phyloP scores from a whole-genome alignment of 352 stramenopile species.

The Globisporangium yorkense region DNA sequence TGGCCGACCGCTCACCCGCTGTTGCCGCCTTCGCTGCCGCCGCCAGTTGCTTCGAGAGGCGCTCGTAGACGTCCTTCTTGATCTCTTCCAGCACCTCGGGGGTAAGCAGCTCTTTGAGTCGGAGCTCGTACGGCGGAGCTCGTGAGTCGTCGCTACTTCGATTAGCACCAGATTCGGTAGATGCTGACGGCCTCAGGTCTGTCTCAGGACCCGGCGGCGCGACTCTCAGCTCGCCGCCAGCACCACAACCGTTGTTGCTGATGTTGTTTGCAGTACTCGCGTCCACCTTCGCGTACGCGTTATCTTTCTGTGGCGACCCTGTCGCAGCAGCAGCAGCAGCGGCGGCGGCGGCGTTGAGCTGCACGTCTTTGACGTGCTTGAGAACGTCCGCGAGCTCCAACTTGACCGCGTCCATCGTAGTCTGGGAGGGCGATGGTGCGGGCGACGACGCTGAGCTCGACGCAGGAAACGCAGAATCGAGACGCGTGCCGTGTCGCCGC shows the following conservation, averaged over 20 bases:
- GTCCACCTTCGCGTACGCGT: neutral
- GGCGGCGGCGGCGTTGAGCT: neutral
- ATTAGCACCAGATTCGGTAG: neutral
- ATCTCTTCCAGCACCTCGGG: constrained; percentile 45
- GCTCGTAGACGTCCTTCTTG: constrained; percentile 56
- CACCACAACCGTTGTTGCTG: no score
- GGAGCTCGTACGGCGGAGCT: constrained; percentile 17
- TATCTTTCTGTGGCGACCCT: neutral
- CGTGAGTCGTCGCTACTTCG: neutral
- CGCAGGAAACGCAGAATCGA: constrained; percentile 18
- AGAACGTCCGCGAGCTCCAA: constrained; percentile 10
- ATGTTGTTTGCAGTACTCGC: no score
- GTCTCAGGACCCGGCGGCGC: no score
- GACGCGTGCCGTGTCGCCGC: constrained; percentile 12
- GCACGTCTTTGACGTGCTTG: constrained; percentile 1
- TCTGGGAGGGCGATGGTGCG: constrained; percentile 1
- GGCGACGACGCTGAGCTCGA: neutral
- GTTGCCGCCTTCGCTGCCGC: constrained; percentile 2
- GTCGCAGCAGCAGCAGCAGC: neutral
- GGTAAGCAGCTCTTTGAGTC: constrained; percentile 50
- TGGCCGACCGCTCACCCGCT: constrained; percentile 1
- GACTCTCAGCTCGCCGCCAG: no score
- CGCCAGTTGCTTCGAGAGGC: constrained; percentile 36
- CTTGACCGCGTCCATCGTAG: constrained; percentile 5
- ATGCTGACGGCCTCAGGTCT: neutral